Conservation (phyloP, 2,329 filamentous ascomycete genomes). For the Monosporascus sp. region DNA sequence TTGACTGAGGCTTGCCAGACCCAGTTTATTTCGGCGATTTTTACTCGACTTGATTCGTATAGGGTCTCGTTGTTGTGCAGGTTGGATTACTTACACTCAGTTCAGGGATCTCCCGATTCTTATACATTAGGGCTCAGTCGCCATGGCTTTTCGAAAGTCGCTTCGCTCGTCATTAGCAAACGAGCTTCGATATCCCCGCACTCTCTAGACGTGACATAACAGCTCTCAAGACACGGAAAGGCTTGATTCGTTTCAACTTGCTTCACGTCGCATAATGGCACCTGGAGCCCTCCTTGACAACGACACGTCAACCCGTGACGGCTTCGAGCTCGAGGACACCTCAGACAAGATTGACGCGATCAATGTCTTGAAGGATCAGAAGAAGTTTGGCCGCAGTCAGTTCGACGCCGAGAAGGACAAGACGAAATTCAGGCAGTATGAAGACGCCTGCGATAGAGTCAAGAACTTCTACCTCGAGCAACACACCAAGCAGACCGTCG, state of each 20-base stretch:
- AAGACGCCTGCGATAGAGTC: slow-evolving; percentile 76
- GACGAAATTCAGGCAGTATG: slow-evolving; percentile 75
- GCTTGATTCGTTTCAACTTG: background rate
- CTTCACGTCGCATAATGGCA: slow-evolving; percentile 20
- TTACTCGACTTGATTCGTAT: background rate
- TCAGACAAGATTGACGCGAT: slow-evolving; percentile 49
- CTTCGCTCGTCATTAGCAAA: too few relatives aligned
- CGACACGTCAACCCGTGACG: slow-evolving; percentile 21
- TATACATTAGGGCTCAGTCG: background rate
- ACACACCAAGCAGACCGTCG: slow-evolving; percentile 67
- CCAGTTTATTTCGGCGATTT: slow-evolving; percentile 3
- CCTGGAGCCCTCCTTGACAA: slow-evolving; percentile 25
- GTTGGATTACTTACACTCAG: background rate
- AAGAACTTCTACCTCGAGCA: slow-evolving; percentile 79
- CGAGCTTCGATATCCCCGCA: background rate
- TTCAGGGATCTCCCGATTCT: background rate
- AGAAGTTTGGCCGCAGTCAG: slow-evolving; percentile 46
- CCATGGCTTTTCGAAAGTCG: too few relatives aligned
- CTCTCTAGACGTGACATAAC: background rate
- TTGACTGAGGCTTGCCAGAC: background rate
- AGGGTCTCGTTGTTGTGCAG: background rate
- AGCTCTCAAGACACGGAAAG: background rate
- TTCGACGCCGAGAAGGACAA: slow-evolving; percentile 77
- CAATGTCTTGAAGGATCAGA: slow-evolving; percentile 44
- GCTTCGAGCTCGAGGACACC: slow-evolving; percentile 35